phyloP scores from a whole-genome alignment of 1,139 yeast genomes.

The Diutina sp. region DNA sequence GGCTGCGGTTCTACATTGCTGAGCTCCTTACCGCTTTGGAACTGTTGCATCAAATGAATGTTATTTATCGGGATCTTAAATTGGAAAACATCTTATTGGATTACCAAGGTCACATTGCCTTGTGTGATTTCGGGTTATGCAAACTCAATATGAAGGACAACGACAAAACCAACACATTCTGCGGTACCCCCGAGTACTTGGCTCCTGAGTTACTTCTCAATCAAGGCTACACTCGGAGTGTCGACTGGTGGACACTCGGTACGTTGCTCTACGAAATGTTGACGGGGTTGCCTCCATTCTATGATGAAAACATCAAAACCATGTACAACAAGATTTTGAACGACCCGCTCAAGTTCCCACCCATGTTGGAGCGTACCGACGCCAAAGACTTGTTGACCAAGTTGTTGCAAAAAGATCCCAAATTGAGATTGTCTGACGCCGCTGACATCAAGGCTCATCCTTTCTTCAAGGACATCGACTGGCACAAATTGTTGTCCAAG shows the following conservation, averaged over 20 bases:
- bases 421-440: constrained; percentile 70
- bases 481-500: constrained; percentile 75
- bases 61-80: constrained; percentile 87
- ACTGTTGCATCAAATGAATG: constrained; percentile 79
- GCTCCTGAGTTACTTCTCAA: constrained; percentile 90
- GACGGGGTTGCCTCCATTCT: constrained; percentile 93
- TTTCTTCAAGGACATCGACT: constrained; percentile 83
- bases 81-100: constrained; percentile 91
- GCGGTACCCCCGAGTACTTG: constrained; percentile 35
- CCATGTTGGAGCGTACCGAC: constrained; percentile 63
- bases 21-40: constrained; percentile 89
- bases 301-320: constrained; percentile 84
- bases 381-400: constrained; percentile 75
- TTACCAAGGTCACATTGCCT: constrained; percentile 93
- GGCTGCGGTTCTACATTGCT: constrained; percentile 89
- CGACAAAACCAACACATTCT: constrained; percentile 70
- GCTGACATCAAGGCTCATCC: constrained; percentile 74
- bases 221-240: constrained; percentile 89
- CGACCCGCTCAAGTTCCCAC: constrained; percentile 82
- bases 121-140: constrained; percentile 94
- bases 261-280: constrained; percentile 90
- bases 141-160: constrained; percentile 84
- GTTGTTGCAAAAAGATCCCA: constrained; percentile 77
- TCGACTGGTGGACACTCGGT: constrained; percentile 98
- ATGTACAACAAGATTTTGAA: constrained; percentile 91